Evolutionary conservation across 805 yeast genomes (phyloP).

Genomic region (Starmerella potacharoeniae): DNA sequence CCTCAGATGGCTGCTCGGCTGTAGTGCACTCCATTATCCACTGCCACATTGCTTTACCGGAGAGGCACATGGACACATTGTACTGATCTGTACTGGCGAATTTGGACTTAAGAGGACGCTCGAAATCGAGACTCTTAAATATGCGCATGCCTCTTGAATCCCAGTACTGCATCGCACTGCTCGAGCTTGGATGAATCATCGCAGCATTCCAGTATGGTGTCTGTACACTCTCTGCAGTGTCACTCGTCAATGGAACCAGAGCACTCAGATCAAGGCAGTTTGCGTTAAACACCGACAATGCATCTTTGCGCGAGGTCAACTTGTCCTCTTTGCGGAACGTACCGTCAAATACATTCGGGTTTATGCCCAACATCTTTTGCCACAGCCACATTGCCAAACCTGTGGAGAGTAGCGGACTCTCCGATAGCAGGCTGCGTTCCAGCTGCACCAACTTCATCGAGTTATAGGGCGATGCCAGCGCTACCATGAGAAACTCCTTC

Average conservation of each 20-base stretch:
- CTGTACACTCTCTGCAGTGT: background rate
- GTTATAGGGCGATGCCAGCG: slow-evolving; percentile 50
- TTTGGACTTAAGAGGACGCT: background rate
- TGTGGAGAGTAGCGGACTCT: slow-evolving; percentile 45
- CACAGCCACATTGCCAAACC: slow-evolving; percentile 58
- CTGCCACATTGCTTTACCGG: slow-evolving; percentile 70
- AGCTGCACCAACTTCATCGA: slow-evolving; percentile 60
- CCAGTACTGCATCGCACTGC: slow-evolving; percentile 69
- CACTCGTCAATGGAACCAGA: background rate
- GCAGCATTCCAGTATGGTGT: slow-evolving; percentile 60
- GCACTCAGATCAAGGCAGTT: background rate
- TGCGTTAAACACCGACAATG: background rate
- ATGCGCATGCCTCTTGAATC: slow-evolving; percentile 59
- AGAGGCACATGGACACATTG: slow-evolving; percentile 38
- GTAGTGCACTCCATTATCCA: slow-evolving; percentile 91
- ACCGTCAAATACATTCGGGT: slow-evolving; percentile 54
- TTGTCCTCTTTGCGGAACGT: background rate
- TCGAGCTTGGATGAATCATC: slow-evolving; percentile 83
- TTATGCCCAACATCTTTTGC: slow-evolving; percentile 47
- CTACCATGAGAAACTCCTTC: slow-evolving; percentile 12
- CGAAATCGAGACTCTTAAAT: slow-evolving; percentile 35
- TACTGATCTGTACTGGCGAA: slow-evolving; percentile 20
- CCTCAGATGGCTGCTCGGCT: slow-evolving; percentile 33
- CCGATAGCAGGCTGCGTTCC: slow-evolving; percentile 51
- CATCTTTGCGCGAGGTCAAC: background rate